phyloP scores from a whole-genome alignment of 495 filamentous ascomycete species.

The Trichoderma reesei region DNA sequence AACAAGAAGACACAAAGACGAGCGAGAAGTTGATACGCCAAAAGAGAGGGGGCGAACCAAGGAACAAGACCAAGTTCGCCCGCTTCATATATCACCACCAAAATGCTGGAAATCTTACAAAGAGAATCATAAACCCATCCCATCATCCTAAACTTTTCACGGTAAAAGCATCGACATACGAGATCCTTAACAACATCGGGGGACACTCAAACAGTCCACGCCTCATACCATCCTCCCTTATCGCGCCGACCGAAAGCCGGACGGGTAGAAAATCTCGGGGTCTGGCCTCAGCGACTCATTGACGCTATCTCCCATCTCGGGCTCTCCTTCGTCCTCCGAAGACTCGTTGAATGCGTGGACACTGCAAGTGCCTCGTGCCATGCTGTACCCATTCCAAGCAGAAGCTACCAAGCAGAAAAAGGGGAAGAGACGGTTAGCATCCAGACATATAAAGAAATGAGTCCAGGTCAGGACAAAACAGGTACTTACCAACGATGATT shows the following conservation, averaged over 20 bases:
- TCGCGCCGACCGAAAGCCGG: neutral
- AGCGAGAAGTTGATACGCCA: too few species aligned
- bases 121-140: too few species aligned
- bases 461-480: neutral
- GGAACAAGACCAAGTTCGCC: too few species aligned
- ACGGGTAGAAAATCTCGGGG: neutral
- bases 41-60: too few species aligned
- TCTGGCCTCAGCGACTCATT: conserved; percentile 35
- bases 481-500: conserved; percentile 65
- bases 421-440: neutral
- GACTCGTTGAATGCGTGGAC: conserved; percentile 67
- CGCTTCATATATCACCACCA: too few species aligned
- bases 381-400: conserved; percentile 65
- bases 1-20: too few species aligned
- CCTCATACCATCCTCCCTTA: neutral
- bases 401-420: too few species aligned
- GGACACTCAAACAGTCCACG: too few species aligned
- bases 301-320: conserved; percentile 45
- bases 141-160: too few species aligned
- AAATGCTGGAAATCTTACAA: too few species aligned
- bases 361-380: conserved; percentile 61
- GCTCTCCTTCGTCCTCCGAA: conserved; percentile 54
- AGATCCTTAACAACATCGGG: too few species aligned
- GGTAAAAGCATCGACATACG: too few species aligned
- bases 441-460: neutral